Conservation (phyloP, 495 filamentous ascomycete genomes). For the Hypoxylon intermedium region DNA sequence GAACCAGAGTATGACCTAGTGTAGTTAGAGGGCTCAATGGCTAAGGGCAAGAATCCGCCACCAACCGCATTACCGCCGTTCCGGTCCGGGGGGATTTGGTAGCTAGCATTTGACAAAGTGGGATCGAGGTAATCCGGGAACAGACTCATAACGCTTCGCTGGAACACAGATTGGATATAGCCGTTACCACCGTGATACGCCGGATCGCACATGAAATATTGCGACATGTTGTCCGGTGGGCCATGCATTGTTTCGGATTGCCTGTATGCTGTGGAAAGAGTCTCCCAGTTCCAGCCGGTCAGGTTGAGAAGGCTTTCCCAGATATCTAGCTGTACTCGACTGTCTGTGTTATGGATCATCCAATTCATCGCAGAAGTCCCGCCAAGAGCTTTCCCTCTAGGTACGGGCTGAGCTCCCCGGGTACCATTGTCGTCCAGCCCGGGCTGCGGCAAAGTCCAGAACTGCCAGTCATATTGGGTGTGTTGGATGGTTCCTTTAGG, state of each 20-base stretch:
- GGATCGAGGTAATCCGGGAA: background rate
- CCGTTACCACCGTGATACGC: background rate
- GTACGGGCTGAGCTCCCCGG: background rate
- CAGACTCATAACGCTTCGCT: background rate
- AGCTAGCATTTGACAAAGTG: background rate
- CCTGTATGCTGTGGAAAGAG: background rate
- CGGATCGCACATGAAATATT: constrained; percentile 4
- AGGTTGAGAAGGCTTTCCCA: constrained; percentile 13
- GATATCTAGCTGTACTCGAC: constrained; percentile 7
- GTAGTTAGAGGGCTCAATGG: background rate
- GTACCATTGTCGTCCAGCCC: constrained; percentile 8
- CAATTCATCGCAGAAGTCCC: constrained; percentile 13
- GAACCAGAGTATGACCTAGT: constrained; percentile 1
- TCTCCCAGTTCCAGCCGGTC: constrained; percentile 12
- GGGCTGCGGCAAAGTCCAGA: constrained; percentile 6
- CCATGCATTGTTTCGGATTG: constrained; percentile 3
- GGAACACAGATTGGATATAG: constrained; percentile 1
- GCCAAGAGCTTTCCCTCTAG: constrained; percentile 15
- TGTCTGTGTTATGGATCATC: constrained; percentile 18
- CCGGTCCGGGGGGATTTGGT: background rate
- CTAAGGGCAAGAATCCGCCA: background rate
- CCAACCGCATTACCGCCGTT: constrained; percentile 3
- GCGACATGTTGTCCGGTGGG: background rate
- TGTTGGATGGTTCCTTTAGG: constrained; percentile 1
- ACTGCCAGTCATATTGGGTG: constrained; percentile 16